Conservation (phyloP, 768 basidiomycete genomes). For the Polyporus arcularius region DNA sequence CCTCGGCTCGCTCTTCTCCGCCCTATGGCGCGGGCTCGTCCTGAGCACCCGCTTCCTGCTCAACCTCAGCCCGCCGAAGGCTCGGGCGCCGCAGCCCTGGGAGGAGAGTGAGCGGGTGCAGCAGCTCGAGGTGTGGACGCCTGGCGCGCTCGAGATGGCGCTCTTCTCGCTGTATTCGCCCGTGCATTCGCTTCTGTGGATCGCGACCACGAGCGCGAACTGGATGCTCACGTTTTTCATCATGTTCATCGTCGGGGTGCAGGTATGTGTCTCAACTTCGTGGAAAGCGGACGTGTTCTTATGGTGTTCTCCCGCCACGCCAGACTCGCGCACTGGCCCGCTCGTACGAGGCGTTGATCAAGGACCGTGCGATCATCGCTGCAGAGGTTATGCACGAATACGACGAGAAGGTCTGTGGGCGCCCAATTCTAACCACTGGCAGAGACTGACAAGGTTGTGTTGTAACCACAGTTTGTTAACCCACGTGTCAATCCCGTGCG, state of each 20-base stretch:
- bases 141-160: conserved; percentile 67
- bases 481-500: conserved; percentile 79
- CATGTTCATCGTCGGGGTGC: conserved; percentile 66
- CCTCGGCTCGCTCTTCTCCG: conserved; percentile 19
- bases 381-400: conserved; percentile 86
- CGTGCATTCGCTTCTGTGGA: conserved; percentile 73
- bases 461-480: conserved; percentile 65
- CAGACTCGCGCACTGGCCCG: conserved; percentile 53
- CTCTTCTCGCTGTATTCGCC: conserved; percentile 81
- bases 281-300: neutral
- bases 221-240: conserved; percentile 74
- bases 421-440: neutral
- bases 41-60: conserved; percentile 68
- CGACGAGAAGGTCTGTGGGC: conserved; percentile 63
- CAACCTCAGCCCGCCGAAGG: conserved; percentile 53
- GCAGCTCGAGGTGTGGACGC: conserved; percentile 77
- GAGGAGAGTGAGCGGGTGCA: conserved; percentile 49
- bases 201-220: conserved; percentile 66
- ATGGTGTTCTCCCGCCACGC: neutral
- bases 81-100: conserved; percentile 23
- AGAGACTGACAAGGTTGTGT: neutral
- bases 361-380: conserved; percentile 73
- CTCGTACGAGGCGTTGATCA: conserved; percentile 65
- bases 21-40: conserved; percentile 52
- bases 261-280: conserved; percentile 45